phyloP scores from a whole-genome alignment of 2,329 filamentous ascomycete species.

The Exserohilum rostratum region DNA sequence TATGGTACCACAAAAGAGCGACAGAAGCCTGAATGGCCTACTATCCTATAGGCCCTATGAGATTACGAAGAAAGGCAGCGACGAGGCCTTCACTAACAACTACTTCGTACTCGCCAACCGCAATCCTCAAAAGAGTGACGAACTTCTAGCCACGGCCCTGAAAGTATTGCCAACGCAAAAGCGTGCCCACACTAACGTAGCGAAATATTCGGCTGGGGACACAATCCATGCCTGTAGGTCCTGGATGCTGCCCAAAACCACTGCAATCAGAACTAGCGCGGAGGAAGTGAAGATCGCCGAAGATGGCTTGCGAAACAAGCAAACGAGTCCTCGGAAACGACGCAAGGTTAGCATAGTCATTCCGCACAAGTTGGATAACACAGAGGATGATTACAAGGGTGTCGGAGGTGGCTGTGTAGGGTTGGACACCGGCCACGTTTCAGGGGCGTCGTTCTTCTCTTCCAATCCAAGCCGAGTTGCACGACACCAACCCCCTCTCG shows the following conservation, averaged over 20 bases:
- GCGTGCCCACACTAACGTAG: neutral
- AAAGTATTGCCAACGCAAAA: constrained; percentile 3
- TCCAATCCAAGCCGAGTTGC: neutral
- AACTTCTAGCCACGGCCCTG: constrained; percentile 4
- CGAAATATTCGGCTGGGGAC: neutral
- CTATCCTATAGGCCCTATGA: constrained; percentile 25
- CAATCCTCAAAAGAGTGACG: constrained; percentile 11
- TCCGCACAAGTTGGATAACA: neutral
- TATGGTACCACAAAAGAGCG: constrained; percentile 18
- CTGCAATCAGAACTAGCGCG: neutral
- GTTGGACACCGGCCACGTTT: neutral
- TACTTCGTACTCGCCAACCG: constrained; percentile 20
- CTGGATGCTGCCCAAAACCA: neutral
- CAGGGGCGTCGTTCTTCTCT: neutral
- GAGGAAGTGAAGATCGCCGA: neutral
- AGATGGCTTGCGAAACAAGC: neutral
- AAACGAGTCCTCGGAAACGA: neutral
- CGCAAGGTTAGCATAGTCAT: neutral
- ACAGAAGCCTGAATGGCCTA: constrained; percentile 19
- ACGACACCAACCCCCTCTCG: neutral
- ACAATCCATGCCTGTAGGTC: neutral
- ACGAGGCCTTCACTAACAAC: constrained; percentile 15
- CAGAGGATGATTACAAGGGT: neutral
- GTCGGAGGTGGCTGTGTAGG: neutral
- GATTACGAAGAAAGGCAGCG: neutral